phyloP scores from a whole-genome alignment of 2,329 filamentous ascomycete species.

The Nemania serpens region DNA sequence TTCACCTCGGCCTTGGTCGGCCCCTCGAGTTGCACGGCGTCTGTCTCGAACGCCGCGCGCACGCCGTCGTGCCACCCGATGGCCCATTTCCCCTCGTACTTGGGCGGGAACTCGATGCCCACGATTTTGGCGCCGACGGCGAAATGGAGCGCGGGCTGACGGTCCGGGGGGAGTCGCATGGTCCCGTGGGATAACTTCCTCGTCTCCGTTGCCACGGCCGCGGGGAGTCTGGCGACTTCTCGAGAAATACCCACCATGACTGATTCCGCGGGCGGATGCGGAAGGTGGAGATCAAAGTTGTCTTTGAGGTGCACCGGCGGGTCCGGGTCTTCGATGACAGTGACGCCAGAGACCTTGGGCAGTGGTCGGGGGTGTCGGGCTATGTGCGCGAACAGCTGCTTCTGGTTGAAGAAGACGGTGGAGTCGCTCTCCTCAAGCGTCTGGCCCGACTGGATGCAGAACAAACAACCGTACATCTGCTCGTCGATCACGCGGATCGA shows the following conservation, averaged over 20 bases:
- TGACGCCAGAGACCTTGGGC: conserved; percentile 53
- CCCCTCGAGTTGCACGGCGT: conserved; percentile 53
- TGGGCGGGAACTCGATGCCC: conserved; percentile 56
- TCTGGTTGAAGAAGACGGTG: conserved; percentile 60
- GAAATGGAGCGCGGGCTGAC: conserved; percentile 52
- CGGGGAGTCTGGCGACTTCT: conserved; percentile 50
- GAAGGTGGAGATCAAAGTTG: conserved; percentile 60
- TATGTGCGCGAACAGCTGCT: conserved; percentile 58
- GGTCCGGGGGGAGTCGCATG: conserved; percentile 51
- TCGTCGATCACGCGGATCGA: conserved; percentile 56
- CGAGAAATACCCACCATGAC: conserved; percentile 47
- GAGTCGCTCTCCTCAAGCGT: conserved; percentile 59
- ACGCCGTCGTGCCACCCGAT: conserved; percentile 61
- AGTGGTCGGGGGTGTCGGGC: conserved; percentile 59
- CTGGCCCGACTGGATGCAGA: conserved; percentile 56
- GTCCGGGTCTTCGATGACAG: conserved; percentile 51
- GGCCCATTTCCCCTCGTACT: conserved; percentile 61
- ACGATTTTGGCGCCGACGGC: conserved; percentile 55
- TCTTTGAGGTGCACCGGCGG: conserved; percentile 49
- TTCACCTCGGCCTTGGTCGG: conserved; percentile 53
- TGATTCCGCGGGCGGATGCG: conserved; percentile 46
- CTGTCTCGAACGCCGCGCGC: conserved; percentile 55
- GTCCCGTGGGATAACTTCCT: conserved; percentile 52
- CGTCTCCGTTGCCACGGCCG: conserved; percentile 52
- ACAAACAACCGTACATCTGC: conserved; percentile 58